Base-by-base conservation (phyloP, 768 basidiomycete species). In the Tubosaeta sp. region DNA sequence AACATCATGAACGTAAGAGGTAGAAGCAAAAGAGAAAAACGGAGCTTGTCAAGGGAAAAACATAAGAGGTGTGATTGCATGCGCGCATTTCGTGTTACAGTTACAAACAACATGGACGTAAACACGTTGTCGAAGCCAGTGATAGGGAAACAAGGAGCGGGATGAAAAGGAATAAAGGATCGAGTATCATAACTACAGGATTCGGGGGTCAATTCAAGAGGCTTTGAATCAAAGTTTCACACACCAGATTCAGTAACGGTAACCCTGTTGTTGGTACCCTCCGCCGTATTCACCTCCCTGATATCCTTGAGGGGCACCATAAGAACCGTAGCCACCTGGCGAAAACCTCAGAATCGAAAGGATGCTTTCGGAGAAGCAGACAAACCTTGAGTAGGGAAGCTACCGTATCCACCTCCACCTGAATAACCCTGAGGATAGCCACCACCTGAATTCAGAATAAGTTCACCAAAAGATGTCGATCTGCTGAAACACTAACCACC, bases 251-350 rank as follows among this genome's bases (percentile, higher is more conserved):
- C 22, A 69, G 43, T 74, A 69, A 29, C 64, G 54, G 22, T 65
- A 63, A 34, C 71, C 71, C 34, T 58, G 70, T 37, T 63, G 65
- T 27, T 66, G 61, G 35, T 67, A 68, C 32, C 55, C 68, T 8
- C 3, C 1, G 14, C 3, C 1, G 14, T 68, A 67, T 46, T 60
- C 71, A 9, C 58, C 58, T 3, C 53, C 60, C 35, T 60, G 51
- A 38, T 58, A 60, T 9, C 37, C 35, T 35, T 61, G 63, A 54
- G 48, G 61, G 7, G 17, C 22, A 10, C 39, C 1, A 17, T 67
- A 65, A 13, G 52, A 46, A 37, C 56, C 59, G 39, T 27, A 66
- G 2, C 11, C 0, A 35, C 48, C 59, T 61, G n/a, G 5, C 5
- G 0, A 25, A 22, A n/a, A 19, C 5, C 6, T 65, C 26, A 46